These are phyloP conservation scores for Pelargonium myrrhifolium DNA, from an alignment of 441 rosid species.

Conservation along the genomic window DNA sequence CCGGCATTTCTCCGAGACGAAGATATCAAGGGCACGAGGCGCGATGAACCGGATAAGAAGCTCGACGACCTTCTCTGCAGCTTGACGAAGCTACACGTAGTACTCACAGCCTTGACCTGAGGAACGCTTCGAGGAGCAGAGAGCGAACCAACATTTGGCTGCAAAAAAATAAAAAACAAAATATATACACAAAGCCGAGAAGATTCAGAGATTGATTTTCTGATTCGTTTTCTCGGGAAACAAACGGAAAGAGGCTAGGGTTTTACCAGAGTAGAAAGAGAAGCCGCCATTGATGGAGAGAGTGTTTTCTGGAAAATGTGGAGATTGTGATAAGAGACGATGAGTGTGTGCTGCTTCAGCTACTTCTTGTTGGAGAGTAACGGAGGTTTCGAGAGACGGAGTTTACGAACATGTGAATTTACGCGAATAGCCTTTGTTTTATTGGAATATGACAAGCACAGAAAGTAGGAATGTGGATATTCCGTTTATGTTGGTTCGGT, in stretches of 20 bases:
- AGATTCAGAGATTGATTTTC: background rate
- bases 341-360: too few relatives aligned
- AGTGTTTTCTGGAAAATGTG: too few relatives aligned
- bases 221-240: background rate
- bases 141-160: constrained; percentile 48
- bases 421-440: too few relatives aligned
- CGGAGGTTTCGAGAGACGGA: too few relatives aligned
- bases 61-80: constrained; percentile 25
- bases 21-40: constrained; percentile 27
- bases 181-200: background rate
- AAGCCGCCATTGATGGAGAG: constrained; percentile 49
- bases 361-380: too few relatives aligned
- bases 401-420: too few relatives aligned
- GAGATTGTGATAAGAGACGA: too few relatives aligned
- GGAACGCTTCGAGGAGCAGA: constrained; percentile 31
- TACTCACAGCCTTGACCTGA: constrained; percentile 23
- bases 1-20: constrained; percentile 25
- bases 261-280: constrained; percentile 42
- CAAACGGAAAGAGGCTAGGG: background rate
- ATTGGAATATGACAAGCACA: too few relatives aligned
- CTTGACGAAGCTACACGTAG: constrained; percentile 26
- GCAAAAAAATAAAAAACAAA: constrained; percentile 4
- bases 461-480: too few relatives aligned
- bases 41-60: constrained; percentile 36
- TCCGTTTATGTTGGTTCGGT: too few relatives aligned